phyloP scores from a whole-genome alignment of 371 early-diverging fungal species.

The Entomophthora muscae region DNA sequence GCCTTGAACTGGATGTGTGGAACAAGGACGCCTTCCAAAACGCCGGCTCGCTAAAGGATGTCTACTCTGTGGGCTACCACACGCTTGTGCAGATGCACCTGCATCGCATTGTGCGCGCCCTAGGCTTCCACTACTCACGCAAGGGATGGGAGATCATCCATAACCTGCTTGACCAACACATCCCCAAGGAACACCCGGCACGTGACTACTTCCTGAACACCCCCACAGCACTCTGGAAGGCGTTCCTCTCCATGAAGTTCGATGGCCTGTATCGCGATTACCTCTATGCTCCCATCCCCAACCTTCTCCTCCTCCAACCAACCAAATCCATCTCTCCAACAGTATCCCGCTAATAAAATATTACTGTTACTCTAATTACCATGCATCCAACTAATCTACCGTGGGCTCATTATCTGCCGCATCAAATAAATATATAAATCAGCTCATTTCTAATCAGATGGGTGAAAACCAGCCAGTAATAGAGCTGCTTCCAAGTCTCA shows the following conservation, averaged over 20 bases:
- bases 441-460: too few species aligned
- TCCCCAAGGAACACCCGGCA: slow-evolving; percentile 25
- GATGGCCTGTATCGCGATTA: slow-evolving; percentile 43
- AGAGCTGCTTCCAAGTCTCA: too few species aligned
- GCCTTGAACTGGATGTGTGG: slow-evolving; percentile 27
- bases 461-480: too few species aligned
- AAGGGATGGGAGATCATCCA: slow-evolving; percentile 42
- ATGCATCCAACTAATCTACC: too few species aligned
- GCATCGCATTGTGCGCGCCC: slow-evolving; percentile 43
- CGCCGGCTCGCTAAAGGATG: slow-evolving; percentile 32
- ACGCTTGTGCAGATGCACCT: slow-evolving; percentile 43
- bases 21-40: slow-evolving; percentile 31
- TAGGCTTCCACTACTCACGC: slow-evolving; percentile 40
- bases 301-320: not conserved
- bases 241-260: slow-evolving; percentile 47
- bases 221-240: slow-evolving; percentile 28
- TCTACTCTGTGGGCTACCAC: slow-evolving; percentile 23
- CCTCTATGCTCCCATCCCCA: not conserved
- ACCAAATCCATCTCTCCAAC: too few species aligned
- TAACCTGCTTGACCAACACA: slow-evolving; percentile 19
- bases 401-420: too few species aligned
- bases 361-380: too few species aligned
- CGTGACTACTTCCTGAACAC: slow-evolving; percentile 22
- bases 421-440: too few species aligned
- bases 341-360: too few species aligned